These are phyloP conservation scores for Euphorbia celastroides DNA, from an alignment of 441 rosid species.

Conservation along the genomic window DNA sequence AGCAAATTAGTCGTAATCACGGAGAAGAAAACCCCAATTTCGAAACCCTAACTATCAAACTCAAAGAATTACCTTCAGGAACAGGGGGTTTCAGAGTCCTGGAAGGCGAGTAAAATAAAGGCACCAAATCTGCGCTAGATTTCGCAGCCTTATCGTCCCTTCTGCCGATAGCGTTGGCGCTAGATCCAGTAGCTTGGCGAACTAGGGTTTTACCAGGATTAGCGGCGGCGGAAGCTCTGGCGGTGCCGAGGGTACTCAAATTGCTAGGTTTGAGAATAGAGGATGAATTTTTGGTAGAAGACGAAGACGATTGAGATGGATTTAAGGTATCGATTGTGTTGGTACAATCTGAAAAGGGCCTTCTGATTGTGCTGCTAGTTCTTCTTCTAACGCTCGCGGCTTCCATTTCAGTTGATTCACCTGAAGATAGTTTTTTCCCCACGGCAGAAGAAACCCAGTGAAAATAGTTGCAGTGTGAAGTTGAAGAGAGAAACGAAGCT, in stretches of 20 bases:
- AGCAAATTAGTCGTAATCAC: no score
- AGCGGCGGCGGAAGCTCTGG: not conserved
- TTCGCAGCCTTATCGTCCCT: not conserved
- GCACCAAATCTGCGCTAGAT: conserved; percentile 1
- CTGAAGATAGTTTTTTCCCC: not conserved
- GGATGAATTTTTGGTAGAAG: conserved; percentile 18
- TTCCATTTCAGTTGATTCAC: not conserved
- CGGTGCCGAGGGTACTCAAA: not conserved
- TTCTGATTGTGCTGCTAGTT: not conserved
- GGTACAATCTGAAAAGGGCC: conserved; percentile 18
- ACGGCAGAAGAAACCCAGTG: not conserved
- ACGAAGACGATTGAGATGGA: conserved; percentile 23
- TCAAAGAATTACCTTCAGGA: conserved; percentile 11
- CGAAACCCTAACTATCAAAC: no score
- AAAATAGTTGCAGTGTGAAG: no score
- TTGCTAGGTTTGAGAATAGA: conserved; percentile 27
- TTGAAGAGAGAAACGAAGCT: not conserved
- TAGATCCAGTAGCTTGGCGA: not conserved
- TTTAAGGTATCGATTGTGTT: not conserved
- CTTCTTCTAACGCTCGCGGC: not conserved
- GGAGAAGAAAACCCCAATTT: not conserved
- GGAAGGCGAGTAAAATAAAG: conserved; percentile 1
- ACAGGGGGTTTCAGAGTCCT: conserved; percentile 2
- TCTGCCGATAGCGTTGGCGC: no score
- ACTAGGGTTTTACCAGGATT: not conserved